Conservation (phyloP, 176 grass and related monocot genomes). For the Panicum miliaceum region DNA sequence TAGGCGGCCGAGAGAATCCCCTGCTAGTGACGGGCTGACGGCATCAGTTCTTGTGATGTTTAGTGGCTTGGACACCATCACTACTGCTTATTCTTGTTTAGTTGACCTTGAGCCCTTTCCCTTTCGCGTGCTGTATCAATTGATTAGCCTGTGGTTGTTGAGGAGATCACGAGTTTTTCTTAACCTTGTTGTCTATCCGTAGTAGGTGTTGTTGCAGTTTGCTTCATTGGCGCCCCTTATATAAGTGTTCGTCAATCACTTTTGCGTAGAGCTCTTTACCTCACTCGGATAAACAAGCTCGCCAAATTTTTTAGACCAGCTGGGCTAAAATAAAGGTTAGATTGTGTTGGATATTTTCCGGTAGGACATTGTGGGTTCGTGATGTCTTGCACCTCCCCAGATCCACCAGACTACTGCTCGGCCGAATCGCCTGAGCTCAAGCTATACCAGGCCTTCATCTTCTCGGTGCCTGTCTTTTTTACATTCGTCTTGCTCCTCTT, state of each 20-base stretch:
- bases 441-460: slow-evolving; percentile 93
- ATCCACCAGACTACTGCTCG: slow-evolving; percentile 79
- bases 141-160: background rate
- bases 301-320: no score
- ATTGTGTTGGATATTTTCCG: background rate
- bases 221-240: background rate
- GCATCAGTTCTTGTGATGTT: background rate
- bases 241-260: background rate
- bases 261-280: background rate
- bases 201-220: background rate
- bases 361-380: slow-evolving; percentile 17
- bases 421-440: slow-evolving; percentile 76
- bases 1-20: background rate
- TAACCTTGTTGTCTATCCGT: background rate
- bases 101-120: background rate
- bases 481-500: slow-evolving; percentile 76
- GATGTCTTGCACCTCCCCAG: slow-evolving; percentile 85
- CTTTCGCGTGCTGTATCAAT: background rate
- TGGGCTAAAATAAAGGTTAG: background rate
- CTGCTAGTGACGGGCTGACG: background rate
- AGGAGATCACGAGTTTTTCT: background rate
- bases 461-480: slow-evolving; percentile 92
- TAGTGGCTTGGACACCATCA: slow-evolving; percentile 13
- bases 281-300: slow-evolving; percentile 2
- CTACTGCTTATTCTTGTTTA: slow-evolving; percentile 8